Percentiles rank a stretch among this genome's conserved stretches.
These are phyloP conservation scores for Globisporangium acanthophoron DNA, from an alignment of 352 stramenopile species.

Conservation along the genomic window DNA sequence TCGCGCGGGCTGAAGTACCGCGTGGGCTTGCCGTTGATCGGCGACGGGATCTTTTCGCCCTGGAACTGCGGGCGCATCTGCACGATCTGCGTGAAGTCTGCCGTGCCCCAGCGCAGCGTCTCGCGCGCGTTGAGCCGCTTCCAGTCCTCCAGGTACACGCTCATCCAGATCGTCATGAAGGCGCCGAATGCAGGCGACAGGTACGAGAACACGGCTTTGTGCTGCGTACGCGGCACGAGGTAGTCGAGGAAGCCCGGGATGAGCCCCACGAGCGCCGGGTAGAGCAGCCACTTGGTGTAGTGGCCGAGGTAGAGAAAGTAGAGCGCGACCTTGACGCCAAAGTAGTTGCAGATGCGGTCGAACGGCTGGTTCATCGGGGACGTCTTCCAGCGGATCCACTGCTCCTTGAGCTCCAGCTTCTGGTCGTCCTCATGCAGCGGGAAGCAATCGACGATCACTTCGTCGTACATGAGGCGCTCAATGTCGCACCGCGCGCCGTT, in stretches of 20 bases:
- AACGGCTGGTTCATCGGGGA: conserved; percentile 77
- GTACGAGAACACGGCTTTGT: conserved; percentile 67
- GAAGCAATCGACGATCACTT: conserved; percentile 70
- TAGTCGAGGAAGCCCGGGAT: conserved; percentile 83
- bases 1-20: conserved; percentile 61
- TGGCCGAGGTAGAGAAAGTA: conserved; percentile 98
- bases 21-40: conserved; percentile 61
- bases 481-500: conserved; percentile 64
- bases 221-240: conserved; percentile 30
- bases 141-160: conserved; percentile 74
- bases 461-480: conserved; percentile 71
- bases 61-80: conserved; percentile 73
- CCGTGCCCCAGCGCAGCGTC: conserved; percentile 33
- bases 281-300: conserved; percentile 94
- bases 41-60: conserved; percentile 64
- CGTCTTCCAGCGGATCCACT: conserved; percentile 69
- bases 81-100: conserved; percentile 47
- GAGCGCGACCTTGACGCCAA: conserved; percentile 91
- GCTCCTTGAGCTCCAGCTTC: conserved; percentile 47
- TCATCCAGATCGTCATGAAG: conserved; percentile 90
- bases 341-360: conserved; percentile 79
- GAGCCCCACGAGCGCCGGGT: conserved; percentile 88
- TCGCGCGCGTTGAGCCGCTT: conserved; percentile 54
- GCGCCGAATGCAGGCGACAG: conserved; percentile 71
- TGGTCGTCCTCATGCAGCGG: conserved; percentile 69